These are phyloP conservation scores for Barbatosphaeria neglecta DNA, from an alignment of 495 filamentous ascomycete species.

Conservation along the genomic window DNA sequence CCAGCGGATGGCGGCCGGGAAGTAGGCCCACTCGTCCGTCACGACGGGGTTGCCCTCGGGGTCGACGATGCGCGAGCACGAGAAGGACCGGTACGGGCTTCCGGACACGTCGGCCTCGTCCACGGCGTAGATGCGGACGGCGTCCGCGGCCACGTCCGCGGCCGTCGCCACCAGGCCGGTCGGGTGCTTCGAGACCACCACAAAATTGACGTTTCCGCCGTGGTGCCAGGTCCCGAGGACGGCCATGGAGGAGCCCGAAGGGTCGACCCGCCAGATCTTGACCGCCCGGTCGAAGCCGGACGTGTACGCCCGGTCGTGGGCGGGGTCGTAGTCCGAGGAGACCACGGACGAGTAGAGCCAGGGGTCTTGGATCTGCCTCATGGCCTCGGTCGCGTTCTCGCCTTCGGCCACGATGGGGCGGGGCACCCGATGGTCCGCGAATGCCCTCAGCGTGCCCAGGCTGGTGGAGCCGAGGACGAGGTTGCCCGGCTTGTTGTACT, in stretches of 20 bases:
- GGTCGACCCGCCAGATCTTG: conserved; percentile 55
- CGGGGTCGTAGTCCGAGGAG: conserved; percentile 55
- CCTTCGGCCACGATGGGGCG: conserved; percentile 40
- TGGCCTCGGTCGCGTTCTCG: conserved; percentile 42
- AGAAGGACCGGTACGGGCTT: conserved; percentile 24
- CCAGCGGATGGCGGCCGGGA: conserved; percentile 66
- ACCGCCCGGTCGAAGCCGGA: conserved; percentile 72
- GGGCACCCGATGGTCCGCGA: conserved; percentile 56
- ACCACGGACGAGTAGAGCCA: conserved; percentile 68
- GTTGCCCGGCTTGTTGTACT: conserved; percentile 76
- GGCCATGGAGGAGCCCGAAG: conserved; percentile 21
- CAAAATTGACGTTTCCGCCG: conserved; percentile 56
- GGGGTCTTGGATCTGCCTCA: conserved; percentile 53
- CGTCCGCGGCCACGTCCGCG: conserved; percentile 33
- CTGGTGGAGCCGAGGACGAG: conserved; percentile 57
- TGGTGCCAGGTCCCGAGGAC: conserved; percentile 47
- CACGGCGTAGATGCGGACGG: conserved; percentile 37
- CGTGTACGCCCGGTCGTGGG: conserved; percentile 52
- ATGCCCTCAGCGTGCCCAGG: conserved; percentile 43
- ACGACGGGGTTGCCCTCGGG: conserved; percentile 24
- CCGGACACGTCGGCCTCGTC: conserved; percentile 14
- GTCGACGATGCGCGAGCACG: conserved; percentile 36
- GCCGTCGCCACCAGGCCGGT: conserved; percentile 38
- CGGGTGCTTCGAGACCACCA: conserved; percentile 43
- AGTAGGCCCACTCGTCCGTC: conserved; percentile 44